A percentile compares a stretch with the other conserved stretches of the same genome.
These are phyloP conservation scores for Penicillium sp. DNA, from an alignment of 2,329 filamentous ascomycete genomes.

Conservation along the genomic window DNA sequence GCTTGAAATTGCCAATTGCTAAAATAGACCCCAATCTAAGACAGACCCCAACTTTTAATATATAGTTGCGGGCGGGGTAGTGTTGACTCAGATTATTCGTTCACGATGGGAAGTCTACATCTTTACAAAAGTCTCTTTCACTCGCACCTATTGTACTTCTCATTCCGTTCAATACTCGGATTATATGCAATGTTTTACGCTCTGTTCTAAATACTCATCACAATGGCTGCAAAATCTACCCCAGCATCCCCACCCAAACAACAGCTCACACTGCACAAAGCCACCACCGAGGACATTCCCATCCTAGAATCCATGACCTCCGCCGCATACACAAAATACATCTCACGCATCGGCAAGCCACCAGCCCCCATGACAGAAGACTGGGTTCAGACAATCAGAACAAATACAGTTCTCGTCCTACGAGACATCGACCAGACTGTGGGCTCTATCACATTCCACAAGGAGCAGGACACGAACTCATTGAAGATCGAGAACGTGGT, in stretches of 20 bases:
- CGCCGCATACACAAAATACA: slow-evolving; percentile 24
- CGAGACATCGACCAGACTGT: slow-evolving; percentile 3
- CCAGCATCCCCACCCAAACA: background rate
- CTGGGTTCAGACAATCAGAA: slow-evolving; percentile 13
- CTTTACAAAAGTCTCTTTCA: no score
- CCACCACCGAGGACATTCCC: slow-evolving; percentile 13
- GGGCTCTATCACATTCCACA: slow-evolving; percentile 15
- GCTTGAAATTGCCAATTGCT: no score
- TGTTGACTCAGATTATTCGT: no score
- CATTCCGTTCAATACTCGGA: no score
- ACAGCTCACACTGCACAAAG: slow-evolving; percentile 2
- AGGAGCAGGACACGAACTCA: background rate
- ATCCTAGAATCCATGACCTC: slow-evolving; percentile 19
- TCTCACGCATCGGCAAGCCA: slow-evolving; percentile 21
- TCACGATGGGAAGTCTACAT: no score
- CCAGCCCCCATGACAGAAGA: slow-evolving; percentile 24
- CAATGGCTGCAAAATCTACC: background rate
- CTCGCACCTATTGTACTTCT: no score
- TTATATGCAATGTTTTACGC: no score
- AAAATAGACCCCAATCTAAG: no score
- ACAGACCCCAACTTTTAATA: no score
- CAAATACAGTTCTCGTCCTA: slow-evolving; percentile 13
- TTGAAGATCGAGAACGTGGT: slow-evolving; percentile 22
- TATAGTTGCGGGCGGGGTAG: no score
- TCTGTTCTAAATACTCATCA: background rate